Evolutionary conservation across 495 filamentous ascomycete genomes (phyloP).

Genomic region (Umbilicaria muhlenbergii): DNA sequence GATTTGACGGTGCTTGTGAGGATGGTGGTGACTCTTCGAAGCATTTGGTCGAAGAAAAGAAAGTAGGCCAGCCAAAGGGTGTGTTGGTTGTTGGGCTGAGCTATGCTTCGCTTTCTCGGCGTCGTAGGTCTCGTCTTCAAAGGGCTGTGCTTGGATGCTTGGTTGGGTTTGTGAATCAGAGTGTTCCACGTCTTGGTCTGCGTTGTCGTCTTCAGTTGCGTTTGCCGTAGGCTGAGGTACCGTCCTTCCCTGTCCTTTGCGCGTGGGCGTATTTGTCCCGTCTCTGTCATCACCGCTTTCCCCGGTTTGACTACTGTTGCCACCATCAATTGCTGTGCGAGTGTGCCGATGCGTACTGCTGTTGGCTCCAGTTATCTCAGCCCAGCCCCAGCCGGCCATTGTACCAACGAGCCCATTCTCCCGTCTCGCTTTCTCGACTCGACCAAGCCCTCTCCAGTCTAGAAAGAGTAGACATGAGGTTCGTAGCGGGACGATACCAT

Average conservation of each 20-base stretch:
- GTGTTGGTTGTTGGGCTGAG: conserved; percentile 17
- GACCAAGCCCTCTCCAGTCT: conserved; percentile 86
- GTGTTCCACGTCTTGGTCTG: conserved; percentile 8
- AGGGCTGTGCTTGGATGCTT: neutral
- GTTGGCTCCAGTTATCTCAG: conserved; percentile 76
- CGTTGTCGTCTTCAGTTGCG: conserved; percentile 37
- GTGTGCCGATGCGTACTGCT: conserved; percentile 32
- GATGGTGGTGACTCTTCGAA: conserved; percentile 13
- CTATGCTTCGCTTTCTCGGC: conserved; percentile 10
- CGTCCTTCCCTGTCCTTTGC: conserved; percentile 10
- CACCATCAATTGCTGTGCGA: conserved; percentile 16
- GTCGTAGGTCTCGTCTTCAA: conserved; percentile 11
- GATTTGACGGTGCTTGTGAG: conserved; percentile 45
- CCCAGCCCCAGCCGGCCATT: conserved; percentile 87
- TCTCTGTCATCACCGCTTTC: conserved; percentile 18
- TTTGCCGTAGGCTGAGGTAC: conserved; percentile 46
- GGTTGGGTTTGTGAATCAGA: conserved; percentile 2
- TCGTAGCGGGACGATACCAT: conserved; percentile 87
- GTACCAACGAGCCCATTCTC: conserved; percentile 86
- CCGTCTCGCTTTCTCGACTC: conserved; percentile 85
- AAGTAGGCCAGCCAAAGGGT: conserved; percentile 43
- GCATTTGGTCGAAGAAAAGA: conserved; percentile 43
- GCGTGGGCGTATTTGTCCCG: conserved; percentile 12
- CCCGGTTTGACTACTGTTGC: conserved; percentile 12
- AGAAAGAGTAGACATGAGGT: conserved; percentile 95